Base-by-base conservation (phyloP, 164 flowering plant genomes). In the Euptelea pleiosperma region DNA sequence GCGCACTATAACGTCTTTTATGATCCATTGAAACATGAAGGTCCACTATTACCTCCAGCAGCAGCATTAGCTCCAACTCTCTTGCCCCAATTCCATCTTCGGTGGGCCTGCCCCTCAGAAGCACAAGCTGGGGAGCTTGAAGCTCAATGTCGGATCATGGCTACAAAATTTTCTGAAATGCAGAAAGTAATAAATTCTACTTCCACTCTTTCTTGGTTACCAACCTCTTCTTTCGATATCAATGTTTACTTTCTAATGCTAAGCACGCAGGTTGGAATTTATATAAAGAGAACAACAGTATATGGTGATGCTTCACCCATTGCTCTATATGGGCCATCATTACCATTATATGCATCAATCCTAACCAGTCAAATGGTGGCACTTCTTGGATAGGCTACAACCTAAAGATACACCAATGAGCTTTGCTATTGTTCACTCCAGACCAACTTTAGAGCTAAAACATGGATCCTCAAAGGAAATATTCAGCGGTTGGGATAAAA, bases 41-140 rank as follows among this genome's bases (percentile, higher is more conserved):
- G 82, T 35, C 79, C 91, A 22, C 62, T 94, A 10, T 69, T 86
- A 43, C 96, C 97, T 61, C 96, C 93, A 43, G 99, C 99, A 0
- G 99, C 99, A 63, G 95, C 99, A 65, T 74, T 94, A 64, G 95
- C 99, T 53, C 99, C 99, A 48, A 89, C 95, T 3, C 64, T 94
- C 24, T 94, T 95, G 96, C 99, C 99, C 36, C 90, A 91, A 53
- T 94, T 91, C 64, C 99, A 91, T 73, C 91, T 94, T 52, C 82
- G 97, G 47, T 94, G 96, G 96, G 82, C 96, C 46, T 94, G 94
- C 62, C 98, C 98, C 4, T 61, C 78, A 21, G 96, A 91, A 79
- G 80, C 87, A 16, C 88, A 82, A 69, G 77, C 78, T 55, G 93
- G 87, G 51, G 94, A 91, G 61, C 58, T 91, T 63, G 97, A 89